Evolutionary conservation across 176 grass and related monocot species (phyloP), one percentile per base, ranked within the genome.

Genomic region (Bonia amplexicaulis): DNA sequence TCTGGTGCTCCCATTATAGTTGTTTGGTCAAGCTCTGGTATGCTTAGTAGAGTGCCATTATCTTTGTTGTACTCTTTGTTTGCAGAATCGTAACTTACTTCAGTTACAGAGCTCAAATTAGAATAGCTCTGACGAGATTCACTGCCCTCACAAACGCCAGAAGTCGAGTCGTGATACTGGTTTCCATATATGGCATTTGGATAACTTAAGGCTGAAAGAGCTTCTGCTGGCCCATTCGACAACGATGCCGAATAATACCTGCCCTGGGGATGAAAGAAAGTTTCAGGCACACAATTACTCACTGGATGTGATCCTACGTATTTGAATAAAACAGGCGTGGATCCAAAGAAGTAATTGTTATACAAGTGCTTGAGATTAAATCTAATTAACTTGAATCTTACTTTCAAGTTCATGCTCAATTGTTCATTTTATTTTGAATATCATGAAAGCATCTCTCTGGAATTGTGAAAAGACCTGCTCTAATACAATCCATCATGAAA

Each of bases 61-160:
- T 84, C 69, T 74, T 79, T 78, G 58, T 78, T 78, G 16, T 73
- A 65, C 39, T 86, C 89, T 74, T 74, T 87, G 69, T 85, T 89
- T 22, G n/a, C 70, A 79, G 72, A 88, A 85, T 66, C 88, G 29
- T 90, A 96, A 78, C 84, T 99, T 74, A 96, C 91, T 89, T 99
- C 93, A 77, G 85, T 93, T 53, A 88, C 71, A 66, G 85, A 94
- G 64, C 87, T 92, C 73, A 79, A 78, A 72, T 69, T 92, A 70
- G 80, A 92, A 80, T 88, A 74, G 86, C 82, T 95, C 37, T 88
- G 91, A 37, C 66, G 84, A 41, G 88, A 85, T 86, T 95, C 93
- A 90, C 65, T 54, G 54, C 89, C 76, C 37, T 71, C 90, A 66
- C 79, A 89, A 71, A 59, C n/a, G 19, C 77, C 85, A 66, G 90